Evolutionary conservation across 2,329 filamentous ascomycete genomes (phyloP).

Genomic region (Venturia nashicola): DNA sequence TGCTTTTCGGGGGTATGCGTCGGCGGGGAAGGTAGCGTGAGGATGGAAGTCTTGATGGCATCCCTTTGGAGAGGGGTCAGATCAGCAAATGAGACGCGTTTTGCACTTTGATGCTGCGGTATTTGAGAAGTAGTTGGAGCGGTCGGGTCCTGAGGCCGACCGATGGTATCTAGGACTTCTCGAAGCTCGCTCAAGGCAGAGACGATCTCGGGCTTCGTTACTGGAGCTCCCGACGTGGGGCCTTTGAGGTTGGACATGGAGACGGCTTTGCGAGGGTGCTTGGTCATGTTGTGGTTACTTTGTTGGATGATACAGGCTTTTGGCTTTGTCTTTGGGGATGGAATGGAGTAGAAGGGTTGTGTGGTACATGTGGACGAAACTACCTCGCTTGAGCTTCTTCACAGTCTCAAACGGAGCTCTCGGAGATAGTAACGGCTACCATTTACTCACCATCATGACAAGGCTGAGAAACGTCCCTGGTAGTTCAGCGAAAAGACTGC

Average conservation of each 20-base stretch:
- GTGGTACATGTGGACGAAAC: background rate
- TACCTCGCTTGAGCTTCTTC: too few species aligned
- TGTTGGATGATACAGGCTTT: background rate
- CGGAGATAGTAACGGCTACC: background rate
- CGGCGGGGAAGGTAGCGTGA: conserved; percentile 6
- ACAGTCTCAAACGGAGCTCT: background rate
- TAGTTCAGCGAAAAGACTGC: too few species aligned
- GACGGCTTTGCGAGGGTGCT: conserved; percentile 5
- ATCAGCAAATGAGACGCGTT: conserved; percentile 5
- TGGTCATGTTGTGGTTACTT: conserved; percentile 4
- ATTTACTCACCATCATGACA: background rate
- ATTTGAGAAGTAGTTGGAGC: background rate
- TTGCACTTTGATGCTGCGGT: background rate
- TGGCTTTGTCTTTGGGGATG: background rate
- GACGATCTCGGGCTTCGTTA: background rate
- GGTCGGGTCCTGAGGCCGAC: background rate
- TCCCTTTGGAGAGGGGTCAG: background rate
- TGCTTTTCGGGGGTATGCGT: conserved; percentile 2
- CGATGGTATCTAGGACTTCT: conserved; percentile 3
- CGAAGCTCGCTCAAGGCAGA: conserved; percentile 1
- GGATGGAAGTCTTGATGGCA: background rate
- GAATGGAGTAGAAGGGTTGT: background rate
- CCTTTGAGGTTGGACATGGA: conserved; percentile 7
- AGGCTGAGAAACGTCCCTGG: background rate
- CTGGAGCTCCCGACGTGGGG: background rate